A percentile compares a stretch with the other conserved stretches of the same genome.
Conservation (phyloP, 139 green algal genomes). For the Microglena sp. region DNA sequence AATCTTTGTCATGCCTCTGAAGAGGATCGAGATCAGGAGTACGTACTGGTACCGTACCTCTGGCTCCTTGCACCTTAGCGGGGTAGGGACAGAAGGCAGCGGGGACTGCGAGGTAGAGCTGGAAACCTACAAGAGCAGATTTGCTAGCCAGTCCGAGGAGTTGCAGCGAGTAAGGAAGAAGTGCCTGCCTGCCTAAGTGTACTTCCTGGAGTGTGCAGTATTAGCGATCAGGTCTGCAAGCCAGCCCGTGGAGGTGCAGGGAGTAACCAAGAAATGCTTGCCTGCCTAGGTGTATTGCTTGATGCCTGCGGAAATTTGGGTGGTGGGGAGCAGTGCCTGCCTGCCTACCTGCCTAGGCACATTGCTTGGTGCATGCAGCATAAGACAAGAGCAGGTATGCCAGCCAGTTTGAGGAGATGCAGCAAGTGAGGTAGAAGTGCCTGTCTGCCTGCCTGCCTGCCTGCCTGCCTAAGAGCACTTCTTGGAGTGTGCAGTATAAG, state of each 20-base stretch:
- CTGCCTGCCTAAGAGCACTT: constrained; percentile 32
- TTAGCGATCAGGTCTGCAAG: too few species aligned
- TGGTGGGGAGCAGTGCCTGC: too few species aligned
- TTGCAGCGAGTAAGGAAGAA: constrained; percentile 37
- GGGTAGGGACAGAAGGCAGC: not conserved
- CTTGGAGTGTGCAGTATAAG: too few species aligned
- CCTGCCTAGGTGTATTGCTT: too few species aligned
- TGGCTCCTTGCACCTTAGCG: not conserved
- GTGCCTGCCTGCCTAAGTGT: constrained; percentile 32
- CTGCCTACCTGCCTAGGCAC: too few species aligned
- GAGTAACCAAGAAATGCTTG: too few species aligned
- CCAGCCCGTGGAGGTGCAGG: too few species aligned
- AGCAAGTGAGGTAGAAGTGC: constrained; percentile 36
- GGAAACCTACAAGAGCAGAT: constrained; percentile 24
- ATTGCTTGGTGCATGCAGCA: too few species aligned
- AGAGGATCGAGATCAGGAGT: constrained; percentile 63
- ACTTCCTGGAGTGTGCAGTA: too few species aligned
- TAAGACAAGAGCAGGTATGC: constrained; percentile 29
- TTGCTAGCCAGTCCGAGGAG: constrained; percentile 28
- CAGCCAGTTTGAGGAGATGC: constrained; percentile 30
- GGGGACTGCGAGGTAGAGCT: constrained; percentile 28
- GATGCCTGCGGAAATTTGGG: too few species aligned
- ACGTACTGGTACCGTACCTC: constrained; percentile 49
- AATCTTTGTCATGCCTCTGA: constrained; percentile 71
- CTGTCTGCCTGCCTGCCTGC: too few species aligned